Evolutionary conservation across 1,139 yeast genomes (phyloP).

Genomic region (Geotrichum candidum): DNA sequence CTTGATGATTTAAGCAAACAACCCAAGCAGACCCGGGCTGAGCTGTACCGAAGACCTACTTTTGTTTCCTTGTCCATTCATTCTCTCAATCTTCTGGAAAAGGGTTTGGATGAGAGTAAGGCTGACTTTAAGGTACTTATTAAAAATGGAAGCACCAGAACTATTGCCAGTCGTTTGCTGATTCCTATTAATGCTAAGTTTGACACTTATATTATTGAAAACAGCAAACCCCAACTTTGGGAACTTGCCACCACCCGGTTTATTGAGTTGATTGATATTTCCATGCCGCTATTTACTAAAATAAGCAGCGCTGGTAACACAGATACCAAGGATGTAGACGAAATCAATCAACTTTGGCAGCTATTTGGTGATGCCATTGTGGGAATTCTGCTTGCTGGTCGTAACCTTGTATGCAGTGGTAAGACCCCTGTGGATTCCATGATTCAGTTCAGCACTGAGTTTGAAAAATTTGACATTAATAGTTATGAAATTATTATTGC

Average conservation of each 20-base stretch:
- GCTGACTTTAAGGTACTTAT: constrained; percentile 38
- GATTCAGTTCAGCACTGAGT: constrained; percentile 20
- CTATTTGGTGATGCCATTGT: constrained; percentile 42
- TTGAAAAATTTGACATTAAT: constrained; percentile 46
- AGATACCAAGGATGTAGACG: constrained; percentile 24
- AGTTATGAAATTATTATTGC: constrained; percentile 44
- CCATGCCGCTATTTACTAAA: constrained; percentile 10
- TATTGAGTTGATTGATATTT: constrained; percentile 21
- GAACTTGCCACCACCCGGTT: constrained; percentile 29
- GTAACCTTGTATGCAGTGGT: constrained; percentile 1
- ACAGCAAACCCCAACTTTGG: constrained; percentile 29
- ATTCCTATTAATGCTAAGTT: constrained; percentile 25
- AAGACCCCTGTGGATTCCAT: constrained; percentile 22
- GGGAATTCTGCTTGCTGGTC: constrained; percentile 35
- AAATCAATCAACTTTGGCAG: constrained; percentile 35
- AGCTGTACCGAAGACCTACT: constrained; percentile 42
- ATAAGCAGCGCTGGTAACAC: constrained; percentile 18
- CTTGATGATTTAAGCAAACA: constrained; percentile 15
- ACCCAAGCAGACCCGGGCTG: not conserved
- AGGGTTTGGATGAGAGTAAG: constrained; percentile 34
- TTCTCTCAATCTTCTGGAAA: constrained; percentile 42
- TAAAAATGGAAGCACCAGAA: constrained; percentile 44
- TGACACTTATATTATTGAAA: constrained; percentile 16
- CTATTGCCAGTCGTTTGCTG: constrained; percentile 22
- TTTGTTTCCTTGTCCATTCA: constrained; percentile 57